Evolutionary conservation across 192 early-diverging fungal species (phyloP).

Genomic region (Spinellus fusiger): DNA sequence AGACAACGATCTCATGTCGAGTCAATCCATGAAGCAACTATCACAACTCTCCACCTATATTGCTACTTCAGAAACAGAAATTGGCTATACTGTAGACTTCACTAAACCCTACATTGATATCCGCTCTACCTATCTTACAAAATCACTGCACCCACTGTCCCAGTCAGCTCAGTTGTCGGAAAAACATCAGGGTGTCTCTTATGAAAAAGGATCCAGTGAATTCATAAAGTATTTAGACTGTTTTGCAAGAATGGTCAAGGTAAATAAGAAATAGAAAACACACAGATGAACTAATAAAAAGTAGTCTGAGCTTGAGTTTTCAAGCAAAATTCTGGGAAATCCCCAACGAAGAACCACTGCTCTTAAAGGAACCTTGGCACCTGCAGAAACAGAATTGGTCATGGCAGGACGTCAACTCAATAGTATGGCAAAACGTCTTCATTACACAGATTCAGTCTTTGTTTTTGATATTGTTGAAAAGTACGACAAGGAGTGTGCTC

Average conservation of each 20-base stretch:
- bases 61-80: conserved; percentile 39
- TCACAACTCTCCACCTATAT: conserved; percentile 45
- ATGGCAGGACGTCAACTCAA: conserved; percentile 51
- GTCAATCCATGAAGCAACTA: conserved; percentile 23
- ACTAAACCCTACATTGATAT: conserved; percentile 63
- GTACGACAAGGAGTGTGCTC: conserved; percentile 24
- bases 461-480: conserved; percentile 63
- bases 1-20: conserved; percentile 12
- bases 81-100: conserved; percentile 45
- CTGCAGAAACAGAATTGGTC: conserved; percentile 42
- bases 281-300: neutral
- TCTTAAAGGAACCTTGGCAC: conserved; percentile 40
- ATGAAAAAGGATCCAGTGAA: conserved; percentile 54
- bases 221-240: conserved; percentile 56
- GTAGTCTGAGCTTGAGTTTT: conserved; percentile 60
- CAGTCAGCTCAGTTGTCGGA: conserved; percentile 47
- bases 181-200: conserved; percentile 40
- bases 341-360: conserved; percentile 30
- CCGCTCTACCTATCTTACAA: conserved; percentile 55
- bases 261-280: conserved; percentile 18
- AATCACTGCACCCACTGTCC: conserved; percentile 44
- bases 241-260: conserved; percentile 58
- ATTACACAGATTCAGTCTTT: conserved; percentile 56
- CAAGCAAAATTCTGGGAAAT: conserved; percentile 54
- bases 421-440: conserved; percentile 40